Base-by-base conservation (phyloP, 2,329 filamentous ascomycete genomes). In the Neofusicoccum sp. region DNA sequence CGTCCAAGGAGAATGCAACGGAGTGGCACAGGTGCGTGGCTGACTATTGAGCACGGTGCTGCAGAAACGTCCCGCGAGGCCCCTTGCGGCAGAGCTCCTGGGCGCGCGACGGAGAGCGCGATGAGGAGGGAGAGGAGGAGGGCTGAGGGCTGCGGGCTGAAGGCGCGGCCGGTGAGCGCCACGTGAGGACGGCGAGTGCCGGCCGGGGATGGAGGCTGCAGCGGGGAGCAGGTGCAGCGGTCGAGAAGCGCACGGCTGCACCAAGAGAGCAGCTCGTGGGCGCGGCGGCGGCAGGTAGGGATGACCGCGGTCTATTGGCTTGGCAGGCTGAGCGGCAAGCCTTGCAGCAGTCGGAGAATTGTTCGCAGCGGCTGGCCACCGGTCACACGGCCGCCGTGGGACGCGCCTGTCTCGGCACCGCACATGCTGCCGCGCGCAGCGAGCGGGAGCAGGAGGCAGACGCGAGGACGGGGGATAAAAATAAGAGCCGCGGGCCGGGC, bases 341-440 rank as follows among this genome's bases (percentile, higher is more conserved):
- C 16, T 36, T 40, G 33, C 38, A 40, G 38, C 49, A 41, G 12
- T 56, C 51, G 51, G 51, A 56, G 51, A 56, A 56, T 56, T 56
- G 36, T 31, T 34, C 36, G 38, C 38, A 43, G 16, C 31, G 28
- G 28, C 34, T 30, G 34, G 36, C 5, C 31, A 28, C 12, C 12
- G 44, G 44, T 47, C 44, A 47, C 44, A 47, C 44, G 34, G 26
- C 20, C 20, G 20, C 20, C 20, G 20, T 20, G 20, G 20, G 20
- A 20, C 26, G 49, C 49, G 26, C 26, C 24, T 54, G 49, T 54
- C 49, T 54, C 49, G 49, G 51, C 51, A 56, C 24, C 51, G 34
- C n/a, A 28, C 51, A 56, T 33, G 51, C 36, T 9, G 26, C 16
- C 38, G 11, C 40, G 31, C 44, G 26, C 11, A 30, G 44, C 44